phyloP scores from a whole-genome alignment of 768 basidiomycete genomes.

The Inosperma sp. region DNA sequence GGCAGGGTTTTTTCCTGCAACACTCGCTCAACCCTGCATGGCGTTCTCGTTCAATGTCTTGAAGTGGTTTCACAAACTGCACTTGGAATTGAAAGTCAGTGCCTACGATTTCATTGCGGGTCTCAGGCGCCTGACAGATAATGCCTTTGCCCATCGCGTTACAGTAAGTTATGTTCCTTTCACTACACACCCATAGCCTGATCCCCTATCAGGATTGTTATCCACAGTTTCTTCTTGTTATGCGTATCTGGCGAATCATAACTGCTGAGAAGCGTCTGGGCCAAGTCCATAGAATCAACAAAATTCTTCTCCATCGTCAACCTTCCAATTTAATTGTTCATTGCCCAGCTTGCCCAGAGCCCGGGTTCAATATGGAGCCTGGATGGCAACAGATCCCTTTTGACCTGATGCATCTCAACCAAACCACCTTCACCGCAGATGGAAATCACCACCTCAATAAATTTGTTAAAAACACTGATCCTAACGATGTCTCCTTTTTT shows the following conservation, averaged over 20 bases:
- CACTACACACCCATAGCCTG: not conserved
- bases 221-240: slow-evolving; percentile 17
- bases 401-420: too few relatives aligned
- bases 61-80: slow-evolving; percentile 20
- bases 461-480: too few relatives aligned
- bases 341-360: too few relatives aligned
- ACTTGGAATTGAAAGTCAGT: slow-evolving; percentile 21
- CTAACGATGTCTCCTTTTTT: too few relatives aligned
- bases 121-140: slow-evolving; percentile 19
- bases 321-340: slow-evolving; percentile 16
- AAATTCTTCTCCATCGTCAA: slow-evolving; percentile 12
- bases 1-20: slow-evolving; percentile 23
- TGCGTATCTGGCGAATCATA: slow-evolving; percentile 20
- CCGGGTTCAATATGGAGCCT: too few relatives aligned
- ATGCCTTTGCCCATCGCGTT: slow-evolving; percentile 16
- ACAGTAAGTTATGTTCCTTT: slow-evolving; percentile 12
- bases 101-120: slow-evolving; percentile 22
- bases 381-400: too few relatives aligned
- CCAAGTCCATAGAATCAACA: slow-evolving; percentile 21
- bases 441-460: too few relatives aligned
- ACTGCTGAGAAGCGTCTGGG: slow-evolving; percentile 15
- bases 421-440: too few relatives aligned
- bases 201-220: slow-evolving; percentile 15
- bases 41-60: slow-evolving; percentile 23
- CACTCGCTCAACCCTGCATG: slow-evolving; percentile 14